A percentile compares a stretch with the other conserved stretches of the same genome.
Conservation (phyloP, 108 stramenopile genomes). For the Seminavis robusta region DNA sequence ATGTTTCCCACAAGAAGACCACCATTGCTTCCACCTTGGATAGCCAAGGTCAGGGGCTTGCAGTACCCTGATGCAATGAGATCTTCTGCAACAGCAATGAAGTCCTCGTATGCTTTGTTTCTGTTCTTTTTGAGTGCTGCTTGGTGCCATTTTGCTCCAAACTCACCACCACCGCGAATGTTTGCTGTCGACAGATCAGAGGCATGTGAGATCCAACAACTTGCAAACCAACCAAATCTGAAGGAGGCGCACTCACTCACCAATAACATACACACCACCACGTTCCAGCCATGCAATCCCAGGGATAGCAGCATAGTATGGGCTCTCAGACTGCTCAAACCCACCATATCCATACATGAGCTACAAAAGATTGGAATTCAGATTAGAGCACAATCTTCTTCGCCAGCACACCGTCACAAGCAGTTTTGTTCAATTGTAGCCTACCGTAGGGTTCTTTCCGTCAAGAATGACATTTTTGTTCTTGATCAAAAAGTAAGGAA, state of each 20-base stretch:
- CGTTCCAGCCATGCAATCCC: conserved; percentile 88
- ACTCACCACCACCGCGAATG: conserved; percentile 95
- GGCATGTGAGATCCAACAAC: no score
- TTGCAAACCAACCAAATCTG: no score
- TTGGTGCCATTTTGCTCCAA: conserved; percentile 90
- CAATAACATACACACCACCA: conserved; percentile 90
- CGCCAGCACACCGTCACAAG: no score
- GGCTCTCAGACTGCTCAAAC: conserved; percentile 93
- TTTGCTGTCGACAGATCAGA: no score
- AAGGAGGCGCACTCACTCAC: no score
- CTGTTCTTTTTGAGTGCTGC: conserved; percentile 81
- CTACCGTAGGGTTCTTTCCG: conserved; percentile 54
- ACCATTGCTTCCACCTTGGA: conserved; percentile 91
- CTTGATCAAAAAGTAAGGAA: conserved; percentile 79
- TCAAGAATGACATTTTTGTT: conserved; percentile 48
- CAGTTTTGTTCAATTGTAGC: no score
- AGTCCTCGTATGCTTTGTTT: conserved; percentile 95
- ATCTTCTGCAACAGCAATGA: conserved; percentile 88
- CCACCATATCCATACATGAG: conserved; percentile 96
- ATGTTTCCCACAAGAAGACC: conserved; percentile 91
- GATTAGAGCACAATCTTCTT: no score
- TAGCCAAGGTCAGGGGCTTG: conserved; percentile 78
- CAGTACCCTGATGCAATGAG: conserved; percentile 72
- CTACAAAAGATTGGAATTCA: no score
- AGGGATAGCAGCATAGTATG: conserved; percentile 72